A percentile compares a stretch with the other conserved stretches of the same genome.
Evolutionary conservation across 495 filamentous ascomycete species (phyloP).

Genomic region (Cudoniella acicularis): DNA sequence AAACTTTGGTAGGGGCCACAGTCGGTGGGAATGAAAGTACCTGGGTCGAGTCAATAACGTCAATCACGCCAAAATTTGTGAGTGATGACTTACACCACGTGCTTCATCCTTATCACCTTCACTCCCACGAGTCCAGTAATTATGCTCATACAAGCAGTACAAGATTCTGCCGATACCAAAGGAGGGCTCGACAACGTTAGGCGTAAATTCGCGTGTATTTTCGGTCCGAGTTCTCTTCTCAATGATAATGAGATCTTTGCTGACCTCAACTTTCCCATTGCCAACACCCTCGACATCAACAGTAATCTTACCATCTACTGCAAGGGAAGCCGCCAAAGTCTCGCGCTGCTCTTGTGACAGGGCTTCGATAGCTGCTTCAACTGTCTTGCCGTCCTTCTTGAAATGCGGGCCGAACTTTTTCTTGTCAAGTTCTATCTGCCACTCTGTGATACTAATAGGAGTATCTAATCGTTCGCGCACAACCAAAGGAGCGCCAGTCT

Average conservation of each 20-base stretch:
- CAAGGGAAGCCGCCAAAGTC: conserved; percentile 45
- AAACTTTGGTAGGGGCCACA: conserved; percentile 71
- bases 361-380: conserved; percentile 54
- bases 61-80: neutral
- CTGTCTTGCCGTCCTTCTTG: conserved; percentile 57
- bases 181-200: conserved; percentile 69
- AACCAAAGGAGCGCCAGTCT: conserved; percentile 53
- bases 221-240: conserved; percentile 50
- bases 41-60: conserved; percentile 31
- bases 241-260: conserved; percentile 53
- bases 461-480: conserved; percentile 56
- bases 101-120: conserved; percentile 61
- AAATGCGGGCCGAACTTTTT: conserved; percentile 64
- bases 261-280: conserved; percentile 53
- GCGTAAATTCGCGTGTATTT: conserved; percentile 58
- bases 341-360: conserved; percentile 54
- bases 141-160: conserved; percentile 61
- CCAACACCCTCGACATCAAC: conserved; percentile 51
- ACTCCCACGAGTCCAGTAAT: conserved; percentile 59
- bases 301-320: conserved; percentile 48
- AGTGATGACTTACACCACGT: conserved; percentile 52
- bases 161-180: conserved; percentile 69
- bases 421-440: conserved; percentile 57
- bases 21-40: conserved; percentile 72
- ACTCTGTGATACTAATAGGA: conserved; percentile 56